These are phyloP conservation scores for Aspergillus sp. DNA, from an alignment of 2,329 filamentous ascomycete species.

Conservation along the genomic window DNA sequence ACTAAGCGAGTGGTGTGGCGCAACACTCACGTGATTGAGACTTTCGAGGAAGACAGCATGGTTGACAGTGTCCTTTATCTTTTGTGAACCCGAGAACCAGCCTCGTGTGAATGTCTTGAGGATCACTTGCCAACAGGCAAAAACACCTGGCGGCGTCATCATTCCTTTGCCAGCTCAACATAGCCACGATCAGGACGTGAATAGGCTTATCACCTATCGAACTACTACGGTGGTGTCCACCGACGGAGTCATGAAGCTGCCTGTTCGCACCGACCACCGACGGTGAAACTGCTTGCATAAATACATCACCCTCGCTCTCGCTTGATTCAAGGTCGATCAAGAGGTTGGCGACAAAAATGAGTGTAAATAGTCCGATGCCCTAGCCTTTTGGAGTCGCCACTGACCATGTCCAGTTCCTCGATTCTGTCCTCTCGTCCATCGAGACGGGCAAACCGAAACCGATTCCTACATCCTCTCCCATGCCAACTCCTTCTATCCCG, in stretches of 20 bases:
- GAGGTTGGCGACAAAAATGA: constrained; percentile 30
- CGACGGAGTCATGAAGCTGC: constrained; percentile 42
- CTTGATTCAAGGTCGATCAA: background rate
- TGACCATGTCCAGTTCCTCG: constrained; percentile 46
- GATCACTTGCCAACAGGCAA: background rate
- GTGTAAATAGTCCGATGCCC: constrained; percentile 29
- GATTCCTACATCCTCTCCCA: constrained; percentile 23
- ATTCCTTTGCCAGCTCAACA: background rate
- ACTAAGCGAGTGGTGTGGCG: constrained; percentile 36
- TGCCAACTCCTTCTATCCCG: constrained; percentile 25
- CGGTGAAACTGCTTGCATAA: constrained; percentile 32
- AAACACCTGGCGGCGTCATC: background rate
- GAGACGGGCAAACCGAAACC: constrained; percentile 42
- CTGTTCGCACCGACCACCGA: constrained; percentile 38
- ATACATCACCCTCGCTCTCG: constrained; percentile 11
- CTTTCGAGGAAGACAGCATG: constrained; percentile 27
- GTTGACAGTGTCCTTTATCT: constrained; percentile 8
- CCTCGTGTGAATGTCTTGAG: constrained; percentile 8
- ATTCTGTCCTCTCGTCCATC: constrained; percentile 53
- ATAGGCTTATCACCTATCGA: constrained; percentile 14
- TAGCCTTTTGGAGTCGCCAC: constrained; percentile 9
- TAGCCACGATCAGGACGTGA: constrained; percentile 9
- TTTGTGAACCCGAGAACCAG: background rate
- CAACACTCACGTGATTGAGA: constrained; percentile 31
- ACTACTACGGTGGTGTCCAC: constrained; percentile 22